Evolutionary conservation across 2,329 filamentous ascomycete genomes (phyloP).

Genomic region (Penicillium sp.): DNA sequence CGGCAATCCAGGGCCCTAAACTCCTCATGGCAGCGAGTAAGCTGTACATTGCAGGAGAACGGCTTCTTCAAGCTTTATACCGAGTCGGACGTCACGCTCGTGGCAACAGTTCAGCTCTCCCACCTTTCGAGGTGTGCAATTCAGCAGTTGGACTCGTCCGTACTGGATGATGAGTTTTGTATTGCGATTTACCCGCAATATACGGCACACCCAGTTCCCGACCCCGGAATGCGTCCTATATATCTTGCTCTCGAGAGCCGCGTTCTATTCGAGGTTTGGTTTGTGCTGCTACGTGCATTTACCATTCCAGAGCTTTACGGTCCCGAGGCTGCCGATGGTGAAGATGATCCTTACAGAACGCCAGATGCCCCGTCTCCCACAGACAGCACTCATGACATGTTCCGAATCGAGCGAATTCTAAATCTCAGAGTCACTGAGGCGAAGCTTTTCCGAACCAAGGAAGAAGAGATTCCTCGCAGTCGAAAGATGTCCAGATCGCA

Average conservation of each 20-base stretch:
- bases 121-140: conserved; percentile 88
- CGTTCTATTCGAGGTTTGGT: conserved; percentile 96
- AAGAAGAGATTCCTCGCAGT: conserved; percentile 35
- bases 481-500: conserved; percentile 38
- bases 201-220: conserved; percentile 69
- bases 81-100: conserved; percentile 76
- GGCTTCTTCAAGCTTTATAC: conserved; percentile 90
- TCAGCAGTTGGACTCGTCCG: conserved; percentile 85
- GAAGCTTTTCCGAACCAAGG: conserved; percentile 50
- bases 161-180: conserved; percentile 89
- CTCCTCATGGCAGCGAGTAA: conserved; percentile 81
- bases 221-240: conserved; percentile 81
- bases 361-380: conserved; percentile 31
- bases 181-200: conserved; percentile 96
- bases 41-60: conserved; percentile 91
- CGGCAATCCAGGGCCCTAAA: conserved; percentile 60
- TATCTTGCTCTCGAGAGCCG: conserved; percentile 85
- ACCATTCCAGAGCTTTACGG: conserved; percentile 90
- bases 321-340: conserved; percentile 47
- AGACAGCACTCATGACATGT: conserved; percentile 58
- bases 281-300: conserved; percentile 86
- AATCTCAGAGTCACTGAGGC: conserved; percentile 64
- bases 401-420: conserved; percentile 65
- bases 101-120: conserved; percentile 83
- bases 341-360: conserved; percentile 51